Conservation (phyloP, 1,284 basidiomycete species). For the Paramarasmius palmivorus region DNA sequence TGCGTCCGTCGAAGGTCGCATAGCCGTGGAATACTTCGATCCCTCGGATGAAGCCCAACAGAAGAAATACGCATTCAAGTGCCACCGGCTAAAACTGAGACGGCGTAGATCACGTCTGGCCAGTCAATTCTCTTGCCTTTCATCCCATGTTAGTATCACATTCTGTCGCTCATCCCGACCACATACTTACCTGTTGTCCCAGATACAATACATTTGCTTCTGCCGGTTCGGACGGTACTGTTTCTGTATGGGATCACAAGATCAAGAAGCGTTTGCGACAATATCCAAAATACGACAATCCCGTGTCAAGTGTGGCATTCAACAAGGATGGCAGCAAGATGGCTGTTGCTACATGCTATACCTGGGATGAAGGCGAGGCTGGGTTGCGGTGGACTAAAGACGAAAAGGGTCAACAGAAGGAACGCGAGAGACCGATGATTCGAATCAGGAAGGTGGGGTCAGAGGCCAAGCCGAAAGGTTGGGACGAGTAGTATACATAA, state of each 20-base stretch:
- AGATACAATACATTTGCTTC: constrained; percentile 95
- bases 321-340: constrained; percentile 81
- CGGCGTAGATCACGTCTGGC: constrained; percentile 97
- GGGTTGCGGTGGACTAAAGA: constrained; percentile 42
- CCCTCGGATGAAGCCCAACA: constrained; percentile 74
- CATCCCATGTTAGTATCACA: constrained; percentile 70
- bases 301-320: constrained; percentile 78
- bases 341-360: constrained; percentile 83
- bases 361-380: constrained; percentile 83
- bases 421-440: constrained; percentile 41
- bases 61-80: constrained; percentile 98
- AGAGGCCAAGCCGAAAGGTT: constrained; percentile 51
- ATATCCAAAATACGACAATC: constrained; percentile 76
- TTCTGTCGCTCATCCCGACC: neutral
- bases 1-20: constrained; percentile 92
- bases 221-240: constrained; percentile 88
- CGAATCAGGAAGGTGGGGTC: constrained; percentile 52
- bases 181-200: no score
- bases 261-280: constrained; percentile 95
- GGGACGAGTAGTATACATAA: constrained; percentile 28
- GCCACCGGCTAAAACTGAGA: constrained; percentile 91
- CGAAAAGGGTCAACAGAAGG: constrained; percentile 4
- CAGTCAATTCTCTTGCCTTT: constrained; percentile 94
- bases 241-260: constrained; percentile 96
- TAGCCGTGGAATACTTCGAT: constrained; percentile 98